A percentile compares a stretch with the other conserved stretches of the same genome.
Evolutionary conservation across 805 yeast genomes (phyloP).

Genomic region (Yamadazyma akitaensis): DNA sequence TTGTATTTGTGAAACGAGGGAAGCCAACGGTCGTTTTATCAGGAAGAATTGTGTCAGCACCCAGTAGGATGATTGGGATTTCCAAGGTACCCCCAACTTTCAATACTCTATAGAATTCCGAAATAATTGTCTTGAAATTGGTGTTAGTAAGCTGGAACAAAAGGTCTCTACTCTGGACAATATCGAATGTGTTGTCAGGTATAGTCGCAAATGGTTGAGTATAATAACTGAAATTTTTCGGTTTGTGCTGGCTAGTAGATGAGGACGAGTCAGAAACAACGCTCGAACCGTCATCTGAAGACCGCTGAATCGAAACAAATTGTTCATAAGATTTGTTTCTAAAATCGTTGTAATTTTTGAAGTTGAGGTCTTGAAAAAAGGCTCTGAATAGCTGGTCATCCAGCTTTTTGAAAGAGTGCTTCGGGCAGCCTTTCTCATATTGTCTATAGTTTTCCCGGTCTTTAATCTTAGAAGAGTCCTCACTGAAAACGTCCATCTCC

Average conservation of each 20-base stretch:
- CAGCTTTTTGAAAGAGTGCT: conserved; percentile 19
- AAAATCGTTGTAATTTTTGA: conserved; percentile 19
- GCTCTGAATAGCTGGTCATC: conserved; percentile 21
- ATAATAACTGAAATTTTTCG: conserved; percentile 31
- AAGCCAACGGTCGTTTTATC: conserved; percentile 13
- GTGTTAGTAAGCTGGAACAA: conserved; percentile 26
- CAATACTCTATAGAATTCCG: conserved; percentile 35
- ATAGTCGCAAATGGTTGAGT: conserved; percentile 23
- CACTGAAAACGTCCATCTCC: conserved; percentile 31
- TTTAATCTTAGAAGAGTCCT: conserved; percentile 18
- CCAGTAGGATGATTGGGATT: conserved; percentile 23
- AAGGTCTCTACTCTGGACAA: conserved; percentile 37
- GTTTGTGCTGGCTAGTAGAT: conserved; percentile 20
- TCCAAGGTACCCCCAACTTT: conserved; percentile 35
- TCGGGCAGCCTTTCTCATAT: conserved; percentile 11
- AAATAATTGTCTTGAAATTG: conserved; percentile 24
- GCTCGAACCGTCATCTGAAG: conserved; percentile 3
- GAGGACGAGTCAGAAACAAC: conserved; percentile 3
- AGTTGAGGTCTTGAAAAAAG: conserved; percentile 20
- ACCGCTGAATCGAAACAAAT: conserved; percentile 11
- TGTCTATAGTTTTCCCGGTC: conserved; percentile 17
- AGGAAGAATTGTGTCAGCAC: conserved; percentile 10
- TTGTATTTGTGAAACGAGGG: conserved; percentile 12
- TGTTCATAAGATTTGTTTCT: conserved; percentile 11
- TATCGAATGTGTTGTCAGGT: conserved; percentile 28